Evolutionary conservation across 75 land plant genomes (phyloP).

Genomic region (Larix kaempferi): DNA sequence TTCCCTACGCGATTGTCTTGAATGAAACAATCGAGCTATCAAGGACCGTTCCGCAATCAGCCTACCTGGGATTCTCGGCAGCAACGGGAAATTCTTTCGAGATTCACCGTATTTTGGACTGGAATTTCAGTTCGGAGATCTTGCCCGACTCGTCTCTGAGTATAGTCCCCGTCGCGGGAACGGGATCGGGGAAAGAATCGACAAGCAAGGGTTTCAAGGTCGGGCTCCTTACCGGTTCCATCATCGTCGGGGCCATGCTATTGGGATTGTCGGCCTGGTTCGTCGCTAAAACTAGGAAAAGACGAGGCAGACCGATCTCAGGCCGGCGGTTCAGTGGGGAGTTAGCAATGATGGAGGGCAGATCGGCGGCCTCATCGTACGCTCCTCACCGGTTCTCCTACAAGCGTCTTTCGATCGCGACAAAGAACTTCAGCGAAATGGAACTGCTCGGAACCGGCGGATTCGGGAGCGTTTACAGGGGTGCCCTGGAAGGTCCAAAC

Average conservation of each 20-base stretch:
- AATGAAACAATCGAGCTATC: background rate
- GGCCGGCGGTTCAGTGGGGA: no score
- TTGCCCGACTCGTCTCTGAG: background rate
- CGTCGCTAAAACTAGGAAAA: no score
- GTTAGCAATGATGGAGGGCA: no score
- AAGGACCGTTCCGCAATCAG: background rate
- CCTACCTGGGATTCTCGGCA: constrained; percentile 3
- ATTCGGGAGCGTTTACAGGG: background rate
- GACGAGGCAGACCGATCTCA: no score
- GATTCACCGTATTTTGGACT: background rate
- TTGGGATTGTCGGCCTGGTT: background rate
- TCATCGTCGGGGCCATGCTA: background rate
- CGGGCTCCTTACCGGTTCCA: background rate
- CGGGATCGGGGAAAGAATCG: background rate
- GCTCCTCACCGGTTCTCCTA: background rate
- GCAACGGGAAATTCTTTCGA: constrained; percentile 2
- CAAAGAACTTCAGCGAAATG: background rate
- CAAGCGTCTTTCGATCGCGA: background rate
- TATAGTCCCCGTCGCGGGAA: background rate
- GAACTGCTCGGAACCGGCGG: background rate
- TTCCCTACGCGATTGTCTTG: background rate
- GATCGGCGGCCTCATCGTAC: background rate
- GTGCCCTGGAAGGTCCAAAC: background rate
- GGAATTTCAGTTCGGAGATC: background rate
- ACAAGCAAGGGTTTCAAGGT: background rate